Conservation (phyloP, 768 basidiomycete species). For the Agrocybe pediades region DNA sequence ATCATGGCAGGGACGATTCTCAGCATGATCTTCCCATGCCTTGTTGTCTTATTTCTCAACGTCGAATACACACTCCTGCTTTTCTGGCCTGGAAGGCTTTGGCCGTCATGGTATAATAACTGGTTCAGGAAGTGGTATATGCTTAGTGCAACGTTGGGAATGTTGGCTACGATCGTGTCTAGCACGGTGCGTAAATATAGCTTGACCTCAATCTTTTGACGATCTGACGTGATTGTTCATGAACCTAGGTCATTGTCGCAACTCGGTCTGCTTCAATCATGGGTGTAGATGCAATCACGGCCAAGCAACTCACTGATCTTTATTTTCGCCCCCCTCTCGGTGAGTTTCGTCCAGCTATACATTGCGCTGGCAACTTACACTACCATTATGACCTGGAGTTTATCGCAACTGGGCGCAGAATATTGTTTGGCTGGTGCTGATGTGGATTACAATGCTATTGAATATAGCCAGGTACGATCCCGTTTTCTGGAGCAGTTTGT, state of each 20-base stretch:
- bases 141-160: slow-evolving; percentile 24
- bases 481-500: neutral
- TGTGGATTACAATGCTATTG: slow-evolving; percentile 31
- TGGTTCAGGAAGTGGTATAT: slow-evolving; percentile 19
- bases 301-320: slow-evolving; percentile 18
- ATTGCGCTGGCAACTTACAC: neutral
- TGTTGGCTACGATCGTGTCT: slow-evolving; percentile 26
- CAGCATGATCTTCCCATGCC: slow-evolving; percentile 34
- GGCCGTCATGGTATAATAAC: slow-evolving; percentile 29
- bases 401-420: slow-evolving; percentile 34
- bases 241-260: slow-evolving; percentile 28
- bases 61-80: slow-evolving; percentile 37
- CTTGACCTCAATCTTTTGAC: neutral
- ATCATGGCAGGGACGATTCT: slow-evolving; percentile 29
- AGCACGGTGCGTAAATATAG: slow-evolving; percentile 30
- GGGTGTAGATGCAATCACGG: slow-evolving; percentile 23
- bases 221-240: neutral
- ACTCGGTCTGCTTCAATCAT: slow-evolving; percentile 25
- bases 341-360: slow-evolving; percentile 11
- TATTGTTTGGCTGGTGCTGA: slow-evolving; percentile 32
- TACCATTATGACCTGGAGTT: slow-evolving; percentile 13
- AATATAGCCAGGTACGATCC: slow-evolving; percentile 26
- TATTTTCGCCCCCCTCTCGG: slow-evolving; percentile 31
- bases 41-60: slow-evolving; percentile 33
- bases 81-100: slow-evolving; percentile 32